Conservation (phyloP, 176 grass and related monocot species). For the Hordeum vulgare region DNA sequence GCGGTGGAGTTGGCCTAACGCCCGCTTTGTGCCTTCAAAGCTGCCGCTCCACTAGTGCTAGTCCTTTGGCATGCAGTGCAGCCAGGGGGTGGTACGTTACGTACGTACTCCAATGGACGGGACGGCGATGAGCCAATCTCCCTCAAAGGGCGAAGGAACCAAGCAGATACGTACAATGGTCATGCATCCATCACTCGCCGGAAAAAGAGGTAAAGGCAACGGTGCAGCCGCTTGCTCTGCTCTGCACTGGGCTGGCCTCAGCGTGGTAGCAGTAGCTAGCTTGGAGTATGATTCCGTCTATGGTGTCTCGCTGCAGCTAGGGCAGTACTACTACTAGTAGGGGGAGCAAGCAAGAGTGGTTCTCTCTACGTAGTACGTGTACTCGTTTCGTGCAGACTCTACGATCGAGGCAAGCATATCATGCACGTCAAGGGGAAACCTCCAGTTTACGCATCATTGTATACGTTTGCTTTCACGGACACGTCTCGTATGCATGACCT, state of each 20-base stretch:
- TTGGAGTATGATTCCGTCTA: background rate
- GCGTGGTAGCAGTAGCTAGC: background rate
- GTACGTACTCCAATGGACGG: background rate
- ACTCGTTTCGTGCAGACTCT: background rate
- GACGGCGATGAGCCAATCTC: slow-evolving; percentile 1
- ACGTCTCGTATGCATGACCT: background rate
- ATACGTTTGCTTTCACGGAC: background rate
- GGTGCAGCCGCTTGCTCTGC: background rate
- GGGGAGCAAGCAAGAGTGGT: background rate
- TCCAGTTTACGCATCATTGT: slow-evolving; percentile 1
- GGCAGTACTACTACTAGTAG: background rate
- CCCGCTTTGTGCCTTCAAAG: slow-evolving; percentile 18
- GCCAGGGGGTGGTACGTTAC: background rate
- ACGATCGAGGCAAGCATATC: background rate
- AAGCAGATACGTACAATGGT: background rate
- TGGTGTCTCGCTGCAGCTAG: background rate
- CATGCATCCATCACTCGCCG: slow-evolving; percentile 10
- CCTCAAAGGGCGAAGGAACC: background rate
- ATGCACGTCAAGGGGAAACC: background rate
- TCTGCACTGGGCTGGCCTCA: background rate
- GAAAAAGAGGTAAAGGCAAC: background rate
- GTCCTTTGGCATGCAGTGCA: background rate
- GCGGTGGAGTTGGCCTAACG: no score
- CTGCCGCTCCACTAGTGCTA: background rate
- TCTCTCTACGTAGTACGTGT: background rate